These are phyloP conservation scores for Yamadazyma sp. DNA, from an alignment of 805 yeast genomes.

Conservation along the genomic window DNA sequence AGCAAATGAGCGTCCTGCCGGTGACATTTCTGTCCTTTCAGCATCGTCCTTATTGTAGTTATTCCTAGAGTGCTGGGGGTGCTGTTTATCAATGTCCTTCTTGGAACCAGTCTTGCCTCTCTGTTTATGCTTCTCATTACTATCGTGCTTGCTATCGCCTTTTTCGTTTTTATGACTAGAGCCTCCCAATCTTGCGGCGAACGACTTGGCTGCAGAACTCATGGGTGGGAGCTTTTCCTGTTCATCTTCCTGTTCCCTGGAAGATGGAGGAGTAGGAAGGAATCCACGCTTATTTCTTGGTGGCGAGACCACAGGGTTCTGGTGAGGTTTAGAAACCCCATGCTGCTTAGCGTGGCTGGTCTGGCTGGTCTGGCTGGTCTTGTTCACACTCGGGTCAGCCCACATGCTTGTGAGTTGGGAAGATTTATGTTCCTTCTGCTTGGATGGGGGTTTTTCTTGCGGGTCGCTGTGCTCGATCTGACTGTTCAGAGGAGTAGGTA, in stretches of 20 bases:
- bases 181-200: conserved; percentile 34
- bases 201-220: conserved; percentile 31
- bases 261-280: conserved; percentile 5
- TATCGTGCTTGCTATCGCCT: no score
- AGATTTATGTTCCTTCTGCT: conserved; percentile 1
- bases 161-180: no score
- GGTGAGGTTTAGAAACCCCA: no score
- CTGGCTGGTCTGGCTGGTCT: background rate
- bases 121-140: background rate
- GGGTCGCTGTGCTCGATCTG: background rate
- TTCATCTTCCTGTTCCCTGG: conserved; percentile 2
- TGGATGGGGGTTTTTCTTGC: background rate
- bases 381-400: conserved; percentile 27
- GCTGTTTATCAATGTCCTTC: no score
- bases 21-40: conserved; percentile 21
- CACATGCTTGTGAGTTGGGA: conserved; percentile 30
- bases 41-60: background rate
- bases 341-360: no score
- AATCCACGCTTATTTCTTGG: no score
- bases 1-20: conserved; percentile 34
- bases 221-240: conserved; percentile 21
- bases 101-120: no score
- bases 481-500: background rate
- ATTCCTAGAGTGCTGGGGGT: no score
- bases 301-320: no score